phyloP scores from a whole-genome alignment of 2,329 filamentous ascomycete species.

The Cadophora luteo-olivacea region DNA sequence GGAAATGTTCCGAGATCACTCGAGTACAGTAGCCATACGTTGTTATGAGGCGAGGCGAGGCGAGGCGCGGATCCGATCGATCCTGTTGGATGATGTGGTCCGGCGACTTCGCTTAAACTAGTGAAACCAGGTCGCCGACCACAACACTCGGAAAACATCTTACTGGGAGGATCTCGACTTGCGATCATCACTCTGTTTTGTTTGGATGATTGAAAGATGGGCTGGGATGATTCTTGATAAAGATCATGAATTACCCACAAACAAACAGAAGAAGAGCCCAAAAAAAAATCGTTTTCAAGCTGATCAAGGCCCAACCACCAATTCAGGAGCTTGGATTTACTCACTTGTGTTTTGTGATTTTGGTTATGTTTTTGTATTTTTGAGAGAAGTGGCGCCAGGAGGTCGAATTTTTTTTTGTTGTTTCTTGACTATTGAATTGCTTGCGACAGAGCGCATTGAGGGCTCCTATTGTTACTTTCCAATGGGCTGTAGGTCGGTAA shows the following conservation, averaged over 20 bases:
- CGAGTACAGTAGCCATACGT: neutral
- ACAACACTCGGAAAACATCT: neutral
- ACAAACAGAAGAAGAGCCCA: neutral
- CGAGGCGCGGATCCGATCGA: neutral
- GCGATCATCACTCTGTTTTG: neutral
- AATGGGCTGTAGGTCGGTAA: too few species aligned
- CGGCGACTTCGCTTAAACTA: constrained; percentile 14
- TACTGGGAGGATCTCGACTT: neutral
- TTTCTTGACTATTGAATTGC: too few species aligned
- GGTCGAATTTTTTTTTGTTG: too few species aligned
- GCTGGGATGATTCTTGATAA: neutral
- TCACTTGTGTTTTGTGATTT: neutral
- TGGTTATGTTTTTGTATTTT: neutral
- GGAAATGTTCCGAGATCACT: constrained; percentile 4
- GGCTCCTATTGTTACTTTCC: too few species aligned
- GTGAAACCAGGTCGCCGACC: constrained; percentile 13
- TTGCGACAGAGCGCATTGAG: too few species aligned
- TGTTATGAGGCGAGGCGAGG: constrained; percentile 8
- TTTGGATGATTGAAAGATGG: neutral
- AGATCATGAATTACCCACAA: neutral
- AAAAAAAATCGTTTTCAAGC: neutral
- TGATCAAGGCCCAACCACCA: neutral
- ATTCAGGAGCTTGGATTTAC: neutral
- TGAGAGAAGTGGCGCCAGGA: too few species aligned
- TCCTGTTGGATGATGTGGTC: constrained; percentile 14